Evolutionary conservation across 169 alveolate species (phyloP).

Genomic region (Eimeria maxima): DNA sequence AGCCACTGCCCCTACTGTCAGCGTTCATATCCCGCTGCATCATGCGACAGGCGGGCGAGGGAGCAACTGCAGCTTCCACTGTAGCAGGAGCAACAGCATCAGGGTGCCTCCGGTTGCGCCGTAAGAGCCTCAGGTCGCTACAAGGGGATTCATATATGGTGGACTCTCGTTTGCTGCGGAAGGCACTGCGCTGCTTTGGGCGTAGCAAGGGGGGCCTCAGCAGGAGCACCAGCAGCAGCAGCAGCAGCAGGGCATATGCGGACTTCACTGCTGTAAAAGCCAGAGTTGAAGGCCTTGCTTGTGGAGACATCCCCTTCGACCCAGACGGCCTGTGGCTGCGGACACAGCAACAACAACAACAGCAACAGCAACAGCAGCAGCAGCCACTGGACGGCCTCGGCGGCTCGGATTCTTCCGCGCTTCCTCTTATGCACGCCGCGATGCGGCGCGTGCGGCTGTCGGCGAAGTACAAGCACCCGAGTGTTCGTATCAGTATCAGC

Average conservation of each 20-base stretch:
- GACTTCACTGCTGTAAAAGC: conserved; percentile 58
- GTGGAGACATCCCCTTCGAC: conserved; percentile 76
- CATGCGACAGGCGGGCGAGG: neutral
- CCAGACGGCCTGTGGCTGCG: conserved; percentile 74
- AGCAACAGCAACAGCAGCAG: conserved; percentile 72
- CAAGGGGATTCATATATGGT: neutral
- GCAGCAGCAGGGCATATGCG: conserved; percentile 44
- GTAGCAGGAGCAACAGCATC: conserved; percentile 8
- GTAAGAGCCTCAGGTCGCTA: conserved; percentile 4
- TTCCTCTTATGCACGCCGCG: conserved; percentile 78
- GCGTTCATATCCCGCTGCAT: conserved; percentile 44
- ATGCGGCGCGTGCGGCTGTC: conserved; percentile 81
- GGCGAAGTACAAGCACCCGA: conserved; percentile 76
- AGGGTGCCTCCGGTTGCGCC: neutral
- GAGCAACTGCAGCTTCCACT: conserved; percentile 19
- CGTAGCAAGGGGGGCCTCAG: conserved; percentile 58
- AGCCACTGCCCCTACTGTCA: conserved; percentile 56
- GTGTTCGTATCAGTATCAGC: conserved; percentile 65
- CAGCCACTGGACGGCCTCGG: conserved; percentile 15
- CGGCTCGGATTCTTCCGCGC: conserved; percentile 36
- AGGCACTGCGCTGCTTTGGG: conserved; percentile 57
- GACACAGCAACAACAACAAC: conserved; percentile 61
- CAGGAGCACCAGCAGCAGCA: conserved; percentile 69
- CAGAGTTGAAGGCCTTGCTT: conserved; percentile 66
- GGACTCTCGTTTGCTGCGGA: conserved; percentile 54